Evolutionary conservation across 2,329 filamentous ascomycete species (phyloP).

Genomic region (Leptographium flavum): DNA sequence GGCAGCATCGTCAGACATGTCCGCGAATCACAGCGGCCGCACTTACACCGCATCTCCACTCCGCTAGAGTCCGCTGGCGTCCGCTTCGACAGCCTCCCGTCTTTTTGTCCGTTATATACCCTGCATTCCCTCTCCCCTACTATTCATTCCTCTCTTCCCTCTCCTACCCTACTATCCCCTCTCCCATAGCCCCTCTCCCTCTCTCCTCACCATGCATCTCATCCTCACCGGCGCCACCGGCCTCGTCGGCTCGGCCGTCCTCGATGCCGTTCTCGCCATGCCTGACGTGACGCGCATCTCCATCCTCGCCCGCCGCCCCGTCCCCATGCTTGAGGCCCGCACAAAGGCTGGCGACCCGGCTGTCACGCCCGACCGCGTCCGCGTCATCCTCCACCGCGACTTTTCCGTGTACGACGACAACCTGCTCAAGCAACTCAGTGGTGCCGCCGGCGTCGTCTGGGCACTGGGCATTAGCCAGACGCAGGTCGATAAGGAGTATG

Average conservation of each 20-base stretch:
- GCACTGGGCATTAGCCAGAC: slow-evolving; percentile 52
- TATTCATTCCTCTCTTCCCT: neutral
- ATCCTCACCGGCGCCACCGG: slow-evolving; percentile 57
- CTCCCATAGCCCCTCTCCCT: neutral
- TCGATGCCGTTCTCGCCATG: slow-evolving; percentile 46
- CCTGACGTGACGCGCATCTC: slow-evolving; percentile 48
- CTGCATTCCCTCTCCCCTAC: neutral
- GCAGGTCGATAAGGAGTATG: slow-evolving; percentile 43
- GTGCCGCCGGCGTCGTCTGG: slow-evolving; percentile 59
- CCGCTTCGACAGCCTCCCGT: too few relatives aligned
- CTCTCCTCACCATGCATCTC: slow-evolving; percentile 35
- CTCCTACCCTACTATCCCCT: too few relatives aligned
- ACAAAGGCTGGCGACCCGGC: slow-evolving; percentile 29
- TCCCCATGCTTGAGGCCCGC: slow-evolving; percentile 40
- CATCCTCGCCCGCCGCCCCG: slow-evolving; percentile 50
- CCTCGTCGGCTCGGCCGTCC: slow-evolving; percentile 44
- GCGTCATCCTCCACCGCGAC: slow-evolving; percentile 53
- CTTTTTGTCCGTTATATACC: neutral
- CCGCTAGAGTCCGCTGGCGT: too few relatives aligned
- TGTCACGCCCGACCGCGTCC: slow-evolving; percentile 13
- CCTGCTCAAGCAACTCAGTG: slow-evolving; percentile 44
- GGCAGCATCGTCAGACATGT: too few relatives aligned
- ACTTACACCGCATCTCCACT: too few relatives aligned
- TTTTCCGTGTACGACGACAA: slow-evolving; percentile 44
- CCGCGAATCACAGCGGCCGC: too few relatives aligned